Percentiles rank a stretch among this genome's conserved stretches.
These are phyloP conservation scores for Phytophthora niederhauseri DNA, from an alignment of 352 stramenopile genomes.

Conservation along the genomic window DNA sequence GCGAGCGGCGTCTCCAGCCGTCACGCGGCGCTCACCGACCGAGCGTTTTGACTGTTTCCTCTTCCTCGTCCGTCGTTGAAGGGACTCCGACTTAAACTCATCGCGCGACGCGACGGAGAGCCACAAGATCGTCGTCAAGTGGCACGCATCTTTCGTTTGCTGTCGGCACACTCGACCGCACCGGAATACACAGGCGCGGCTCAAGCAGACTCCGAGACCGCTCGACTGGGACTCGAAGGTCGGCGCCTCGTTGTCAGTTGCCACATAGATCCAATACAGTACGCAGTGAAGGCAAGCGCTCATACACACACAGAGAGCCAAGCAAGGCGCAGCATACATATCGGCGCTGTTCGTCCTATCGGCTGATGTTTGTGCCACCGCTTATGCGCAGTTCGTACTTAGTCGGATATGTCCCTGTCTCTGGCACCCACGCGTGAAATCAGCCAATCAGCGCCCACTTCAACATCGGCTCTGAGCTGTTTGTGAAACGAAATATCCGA, in stretches of 20 bases:
- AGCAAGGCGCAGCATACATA: neutral
- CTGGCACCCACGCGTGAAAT: neutral
- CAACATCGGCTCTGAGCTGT: neutral
- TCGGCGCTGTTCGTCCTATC: slow-evolving; percentile 4
- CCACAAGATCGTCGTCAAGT: neutral
- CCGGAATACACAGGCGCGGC: neutral
- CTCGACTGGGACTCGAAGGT: slow-evolving; percentile 15
- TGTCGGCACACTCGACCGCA: slow-evolving; percentile 28
- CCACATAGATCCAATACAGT: slow-evolving; percentile 4
- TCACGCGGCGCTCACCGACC: slow-evolving; percentile 17
- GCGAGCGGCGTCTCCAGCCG: neutral
- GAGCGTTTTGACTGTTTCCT: slow-evolving; percentile 17
- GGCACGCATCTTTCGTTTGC: slow-evolving; percentile 2
- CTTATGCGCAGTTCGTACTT: slow-evolving; percentile 21
- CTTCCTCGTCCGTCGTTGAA: slow-evolving; percentile 26
- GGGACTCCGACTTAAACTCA: slow-evolving; percentile 49
- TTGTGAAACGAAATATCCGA: neutral
- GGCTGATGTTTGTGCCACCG: slow-evolving; percentile 8
- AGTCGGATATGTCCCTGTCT: slow-evolving; percentile 1
- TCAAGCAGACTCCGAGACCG: slow-evolving; percentile 7
- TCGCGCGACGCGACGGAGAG: slow-evolving; percentile 17
- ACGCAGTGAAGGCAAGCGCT: neutral
- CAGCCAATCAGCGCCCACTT: slow-evolving; percentile 25
- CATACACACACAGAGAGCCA: neutral
- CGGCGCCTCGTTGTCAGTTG: slow-evolving; percentile 13